Conservation (phyloP, 441 rosid genomes). For the Rhodomyrtus psidioides region DNA sequence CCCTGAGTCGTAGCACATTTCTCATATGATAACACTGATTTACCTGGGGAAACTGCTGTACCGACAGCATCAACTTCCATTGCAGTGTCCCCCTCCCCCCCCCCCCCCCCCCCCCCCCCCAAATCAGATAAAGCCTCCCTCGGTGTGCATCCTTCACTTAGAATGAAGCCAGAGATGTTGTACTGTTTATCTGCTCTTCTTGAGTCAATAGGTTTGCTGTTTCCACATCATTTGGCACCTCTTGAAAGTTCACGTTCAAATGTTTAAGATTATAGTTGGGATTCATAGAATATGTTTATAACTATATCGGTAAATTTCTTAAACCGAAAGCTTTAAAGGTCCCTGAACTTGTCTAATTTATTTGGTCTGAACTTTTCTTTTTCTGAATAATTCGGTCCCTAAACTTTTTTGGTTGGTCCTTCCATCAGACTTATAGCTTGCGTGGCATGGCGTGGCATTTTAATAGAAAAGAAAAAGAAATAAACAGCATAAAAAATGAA, state of each 20-base stretch:
- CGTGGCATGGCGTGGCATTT: rapidly evolving
- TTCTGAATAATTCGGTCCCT: not conserved
- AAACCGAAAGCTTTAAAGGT: rapidly evolving
- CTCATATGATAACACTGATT: too few species aligned
- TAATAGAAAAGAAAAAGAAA: not conserved
- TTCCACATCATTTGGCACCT: too few species aligned
- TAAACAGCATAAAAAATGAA: not conserved
- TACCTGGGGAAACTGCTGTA: too few species aligned
- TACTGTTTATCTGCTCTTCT: too few species aligned
- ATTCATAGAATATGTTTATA: rapidly evolving
- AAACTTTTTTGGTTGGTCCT: not conserved
- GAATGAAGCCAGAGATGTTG: too few species aligned
- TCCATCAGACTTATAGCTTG: rapidly evolving
- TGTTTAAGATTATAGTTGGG: not conserved
- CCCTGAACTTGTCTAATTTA: not conserved
- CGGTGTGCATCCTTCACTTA: too few species aligned
- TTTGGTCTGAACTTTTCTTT: not conserved
- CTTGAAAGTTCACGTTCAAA: not conserved
- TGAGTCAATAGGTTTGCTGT: too few species aligned
- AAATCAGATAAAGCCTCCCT: too few species aligned
- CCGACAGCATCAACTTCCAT: too few species aligned
- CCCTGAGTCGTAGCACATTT: too few species aligned
- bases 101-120: too few species aligned
- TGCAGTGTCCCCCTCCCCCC: too few species aligned
- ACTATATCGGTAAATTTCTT: not conserved